Evolutionary conservation across 805 yeast species (phyloP), one percentile per base, ranked within the genome.

Genomic region (Clavispora fructus): DNA sequence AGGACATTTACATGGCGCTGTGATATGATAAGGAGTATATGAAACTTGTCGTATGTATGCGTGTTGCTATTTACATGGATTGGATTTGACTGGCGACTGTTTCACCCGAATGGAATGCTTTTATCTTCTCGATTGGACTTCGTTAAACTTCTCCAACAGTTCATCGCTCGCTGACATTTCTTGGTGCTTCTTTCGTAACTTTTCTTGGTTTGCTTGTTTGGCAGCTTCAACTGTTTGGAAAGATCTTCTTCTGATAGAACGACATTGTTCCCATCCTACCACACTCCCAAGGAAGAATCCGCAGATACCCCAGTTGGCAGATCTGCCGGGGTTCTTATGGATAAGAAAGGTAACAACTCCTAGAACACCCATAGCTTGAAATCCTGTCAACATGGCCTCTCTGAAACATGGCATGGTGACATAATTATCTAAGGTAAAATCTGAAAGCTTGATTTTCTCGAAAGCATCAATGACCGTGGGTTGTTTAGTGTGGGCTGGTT

Each of bases 181-280:
- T 27, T 62, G 63, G 57, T 64, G 58, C 52, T 64, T 65, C 55
- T 61, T 61, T 29, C 49, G 52, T 47, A 63, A 62, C 50, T 64
- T 69, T 41, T 67, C 71, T 46, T 53, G 60, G 43, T 63, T 72
- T 46, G 54, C 71, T 47, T 77, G 78, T 55, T 80, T 82, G 0
- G 96, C 96, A 57, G 77, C 65, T 47, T 79, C 82, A 41, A 91
- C 84, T 47, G 83, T 81, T 49, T 78, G 77, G 60, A 80, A 75
- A 45, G 86, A 80, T 51, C 79, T 77, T 57, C 83, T 74, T 62
- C 95, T 74, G 40, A 80, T 74, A 41, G 80, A 73, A 48, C 96
- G 74, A 63, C 98, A 91, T 65, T 89, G 96, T 61, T 91, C 97
- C 96, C 96, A 91, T 1, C 95, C 87, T 26, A 87, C 82, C 0